phyloP scores from a whole-genome alignment of 2,329 filamentous ascomycete genomes.

The Nothophaeocryptopus gaeumannii region DNA sequence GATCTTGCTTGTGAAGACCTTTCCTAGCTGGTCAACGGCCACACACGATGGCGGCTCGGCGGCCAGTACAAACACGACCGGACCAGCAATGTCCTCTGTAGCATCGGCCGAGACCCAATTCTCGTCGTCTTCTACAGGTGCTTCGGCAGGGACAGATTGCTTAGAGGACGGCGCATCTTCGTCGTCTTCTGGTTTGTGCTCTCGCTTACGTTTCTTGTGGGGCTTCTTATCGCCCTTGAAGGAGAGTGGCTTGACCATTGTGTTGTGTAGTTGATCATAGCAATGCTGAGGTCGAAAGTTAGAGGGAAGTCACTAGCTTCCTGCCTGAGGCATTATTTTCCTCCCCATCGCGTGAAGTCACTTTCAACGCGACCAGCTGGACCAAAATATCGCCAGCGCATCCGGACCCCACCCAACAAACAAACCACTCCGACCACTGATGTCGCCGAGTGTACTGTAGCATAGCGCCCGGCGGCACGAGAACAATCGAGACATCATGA shows the following conservation, averaged over 20 bases:
- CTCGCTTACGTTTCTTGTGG: conserved; percentile 71
- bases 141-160: conserved; percentile 34
- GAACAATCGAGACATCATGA: conserved; percentile 44
- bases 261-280: background rate
- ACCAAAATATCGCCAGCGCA: too few relatives aligned
- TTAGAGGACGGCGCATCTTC: conserved; percentile 37
- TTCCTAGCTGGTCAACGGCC: conserved; percentile 81
- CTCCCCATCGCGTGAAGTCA: too few relatives aligned
- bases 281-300: too few relatives aligned
- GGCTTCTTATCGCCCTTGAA: conserved; percentile 98
- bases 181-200: conserved; percentile 49
- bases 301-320: too few relatives aligned
- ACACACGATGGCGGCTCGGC: conserved; percentile 71
- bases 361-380: too few relatives aligned
- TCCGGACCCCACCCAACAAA: too few relatives aligned
- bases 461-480: conserved; percentile 20
- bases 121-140: conserved; percentile 65
- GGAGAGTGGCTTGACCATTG: conserved; percentile 81
- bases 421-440: background rate
- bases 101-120: conserved; percentile 86
- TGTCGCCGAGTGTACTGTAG: conserved; percentile 22
- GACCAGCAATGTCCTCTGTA: conserved; percentile 72
- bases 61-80: conserved; percentile 77
- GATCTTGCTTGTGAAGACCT: conserved; percentile 75
- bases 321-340: too few relatives aligned